Base-by-base conservation (phyloP, 2,329 filamentous ascomycete genomes). In the Dryadomyces quercus-mongolicae region DNA sequence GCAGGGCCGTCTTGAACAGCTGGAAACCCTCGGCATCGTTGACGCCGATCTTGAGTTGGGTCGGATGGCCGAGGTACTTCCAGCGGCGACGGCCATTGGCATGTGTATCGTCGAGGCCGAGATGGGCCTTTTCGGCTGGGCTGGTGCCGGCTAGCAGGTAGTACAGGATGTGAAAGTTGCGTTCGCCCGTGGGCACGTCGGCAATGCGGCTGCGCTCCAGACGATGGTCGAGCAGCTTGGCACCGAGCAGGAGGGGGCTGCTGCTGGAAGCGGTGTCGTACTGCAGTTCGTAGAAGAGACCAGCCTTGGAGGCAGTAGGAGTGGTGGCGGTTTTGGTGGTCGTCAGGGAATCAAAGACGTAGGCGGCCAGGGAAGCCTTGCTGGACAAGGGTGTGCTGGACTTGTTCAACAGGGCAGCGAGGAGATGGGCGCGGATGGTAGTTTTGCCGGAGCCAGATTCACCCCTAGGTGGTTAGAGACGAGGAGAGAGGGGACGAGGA, bases 401-500 rank as follows among this genome's bases (percentile, higher is more conserved):
- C 67, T 91, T 95, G 63, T 85, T 85, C 34, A 98, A 80, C 53
- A 98, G 77, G 1, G 91, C 82, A 22, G 90, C 86, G 48, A 98
- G 75, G 54, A 96, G 74, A 67, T 97, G 93, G 46, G 89, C 88
- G 58, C 93, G 85, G 63, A 97, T 76, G 0, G 93, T 98, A 0
- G 93, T 96, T 74, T 98, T 98, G 62, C 93, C 93, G 36, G 93
- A 85, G 48, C 93, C 93, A 55, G 90, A 95, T 77, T 98, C 93
- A 69, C 93, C 93, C 60, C 91, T 96, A 60, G 36, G 8, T 18
- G 3, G 16, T 38, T n/a, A 45, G 45, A 21, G 34, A n/a, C n/a
- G n/a, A n/a, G 7, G 21, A 10, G 22, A 34, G 7, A 3, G n/a
- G 9, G 5, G 25, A 49, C 16, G 34, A 34, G 49, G 6, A 12